Conservation (phyloP, 83 land plant genomes). For the Thuja plicata region DNA sequence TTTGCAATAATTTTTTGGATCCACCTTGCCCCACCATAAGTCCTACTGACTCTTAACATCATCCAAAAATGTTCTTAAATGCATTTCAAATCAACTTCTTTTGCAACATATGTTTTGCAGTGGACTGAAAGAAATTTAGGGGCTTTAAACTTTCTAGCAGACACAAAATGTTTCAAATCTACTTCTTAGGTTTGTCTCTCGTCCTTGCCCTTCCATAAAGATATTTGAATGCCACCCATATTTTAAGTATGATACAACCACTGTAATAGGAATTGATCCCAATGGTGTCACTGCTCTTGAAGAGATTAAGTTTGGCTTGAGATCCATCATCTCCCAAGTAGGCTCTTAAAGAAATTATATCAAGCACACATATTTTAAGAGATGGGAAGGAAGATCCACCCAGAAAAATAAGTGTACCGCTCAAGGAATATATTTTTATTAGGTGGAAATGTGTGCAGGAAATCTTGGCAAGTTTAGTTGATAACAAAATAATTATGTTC, state of each 20-base stretch:
- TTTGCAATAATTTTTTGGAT: too few relatives aligned
- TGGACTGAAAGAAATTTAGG: too few relatives aligned
- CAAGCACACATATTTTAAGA: neutral
- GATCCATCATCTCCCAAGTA: neutral
- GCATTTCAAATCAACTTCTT: too few relatives aligned
- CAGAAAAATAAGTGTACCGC: neutral
- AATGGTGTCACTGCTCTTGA: conserved; percentile 11
- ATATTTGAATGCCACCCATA: neutral
- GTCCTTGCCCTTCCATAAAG: neutral
- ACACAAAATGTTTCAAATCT: too few relatives aligned
- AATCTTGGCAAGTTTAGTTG: neutral
- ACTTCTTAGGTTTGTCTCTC: neutral
- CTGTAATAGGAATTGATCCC: neutral
- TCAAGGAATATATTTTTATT: neutral
- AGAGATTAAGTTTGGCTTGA: neutral
- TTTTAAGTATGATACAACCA: neutral
- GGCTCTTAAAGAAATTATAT: neutral
- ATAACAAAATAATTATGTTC: neutral
- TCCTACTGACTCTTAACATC: too few relatives aligned
- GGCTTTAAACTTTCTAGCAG: too few relatives aligned
- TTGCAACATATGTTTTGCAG: too few relatives aligned
- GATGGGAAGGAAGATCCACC: neutral
- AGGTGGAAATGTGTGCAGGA: conserved; percentile 8
- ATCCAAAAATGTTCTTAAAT: too few relatives aligned
- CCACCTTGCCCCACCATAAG: too few relatives aligned